Evolutionary conservation across 164 flowering plant species (phyloP).

Genomic region (grape (Vitis vinifera)): ASM3070453v1 NC_081811.1:27905001-27905500

Average conservation of each 20-base stretch:
- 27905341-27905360: neutral
- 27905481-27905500: slow-evolving; percentile 86
- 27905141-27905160: slow-evolving; percentile 62
- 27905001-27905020: slow-evolving; percentile 68
- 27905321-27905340: neutral
- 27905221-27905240: neutral
- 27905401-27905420: slow-evolving; percentile 92
- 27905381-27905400: slow-evolving; percentile 16
- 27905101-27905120: slow-evolving; percentile 62
- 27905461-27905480: slow-evolving; percentile 85
- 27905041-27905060: slow-evolving; percentile 79
- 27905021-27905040: slow-evolving; percentile 41
- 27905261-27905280: neutral
- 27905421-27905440: slow-evolving; percentile 82
- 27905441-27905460: slow-evolving; percentile 89
- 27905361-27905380: neutral
- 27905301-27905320: neutral
- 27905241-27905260: neutral
- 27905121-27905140: slow-evolving; percentile 79
- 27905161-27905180: slow-evolving; percentile 69
- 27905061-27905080: slow-evolving; percentile 86
- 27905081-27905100: slow-evolving; percentile 71
- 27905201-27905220: no score
- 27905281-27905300: neutral
- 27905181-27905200: slow-evolving; percentile 48